Evolutionary conservation across 1,284 basidiomycete species (phyloP), one percentile per base, ranked within the genome.

Genomic region (Chalciporus sp.): DNA sequence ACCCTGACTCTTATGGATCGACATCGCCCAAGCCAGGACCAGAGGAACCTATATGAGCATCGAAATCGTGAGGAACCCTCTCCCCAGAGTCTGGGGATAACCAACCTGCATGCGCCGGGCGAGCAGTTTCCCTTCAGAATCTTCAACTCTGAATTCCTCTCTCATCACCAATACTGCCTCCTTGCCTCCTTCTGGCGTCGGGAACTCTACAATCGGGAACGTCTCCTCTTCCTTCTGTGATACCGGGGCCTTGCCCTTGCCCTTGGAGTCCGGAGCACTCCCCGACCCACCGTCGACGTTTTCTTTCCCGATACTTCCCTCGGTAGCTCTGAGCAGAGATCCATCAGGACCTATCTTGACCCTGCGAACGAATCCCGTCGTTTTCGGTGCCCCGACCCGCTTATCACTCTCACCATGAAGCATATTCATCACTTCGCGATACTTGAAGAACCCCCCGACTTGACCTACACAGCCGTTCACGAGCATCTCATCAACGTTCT

Each of bases 1-100:
- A 0, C 88, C 88, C 61, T 90, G 90, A 52, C 83, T 84, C 71
- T 93, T 92, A 71, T 92, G 90, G 37, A 92, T 92, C 3, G 86
- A 88, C 79, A 88, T 85, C 0, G 87, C 85, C 87, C 85, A 89
- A 0, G 86, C 84, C 0, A 89, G 78, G 40, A 89, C 84, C 19
- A 90, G 72, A 0, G 86, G 87, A 7, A 87, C 61, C 82, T 74
- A 52, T 42, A 51, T 52, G 5, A 6, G 35, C 16, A 23, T 16
- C n/a, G 19, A 33, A 16, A 19, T 26, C 35, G n/a, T 55, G 19
- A 53, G 23, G 7, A 14, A 8, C 31, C 20, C 10, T 28, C 12
- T 1, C 4, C 17, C 33, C 2, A 7, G 7, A 37, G 17, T 2
- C 3, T 8, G 16, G 35, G 12, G 17, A 28, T 4, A 39, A 55